Percentiles rank a stretch among this genome's conserved stretches.
Conservation (phyloP, 306 rosid genomes). For the Vigna unguiculata region DNA sequence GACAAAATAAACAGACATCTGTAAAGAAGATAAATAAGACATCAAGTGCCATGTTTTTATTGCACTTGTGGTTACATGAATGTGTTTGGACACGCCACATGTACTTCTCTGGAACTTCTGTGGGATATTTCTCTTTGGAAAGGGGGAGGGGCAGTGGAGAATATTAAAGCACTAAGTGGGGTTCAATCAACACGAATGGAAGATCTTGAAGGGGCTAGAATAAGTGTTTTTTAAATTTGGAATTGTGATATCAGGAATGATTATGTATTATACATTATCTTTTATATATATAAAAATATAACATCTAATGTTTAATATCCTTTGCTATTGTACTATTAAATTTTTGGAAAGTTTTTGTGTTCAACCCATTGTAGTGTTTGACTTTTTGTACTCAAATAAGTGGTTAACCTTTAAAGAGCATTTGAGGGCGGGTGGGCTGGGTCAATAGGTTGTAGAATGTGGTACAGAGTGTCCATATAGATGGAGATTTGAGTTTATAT, state of each 20-base stretch:
- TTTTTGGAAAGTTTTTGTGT: neutral
- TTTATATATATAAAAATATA: neutral
- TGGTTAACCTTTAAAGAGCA: neutral
- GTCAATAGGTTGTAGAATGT: neutral
- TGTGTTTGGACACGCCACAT: neutral
- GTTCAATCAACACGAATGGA: neutral
- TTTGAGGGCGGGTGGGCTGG: neutral
- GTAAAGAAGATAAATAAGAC: neutral
- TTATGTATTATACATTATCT: neutral
- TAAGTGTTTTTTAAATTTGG: too few relatives aligned
- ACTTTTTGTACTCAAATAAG: neutral
- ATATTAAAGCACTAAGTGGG: neutral
- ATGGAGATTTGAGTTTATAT: neutral
- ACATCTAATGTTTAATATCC: neutral
- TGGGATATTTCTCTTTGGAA: too few relatives aligned
- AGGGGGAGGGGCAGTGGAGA: neutral
- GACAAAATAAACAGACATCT: slow-evolving; percentile 5
- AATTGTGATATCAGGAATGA: neutral
- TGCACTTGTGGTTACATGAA: neutral
- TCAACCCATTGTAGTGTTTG: neutral
- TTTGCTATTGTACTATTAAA: neutral
- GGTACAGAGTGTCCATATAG: neutral
- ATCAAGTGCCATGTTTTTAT: neutral
- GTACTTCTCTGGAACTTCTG: too few relatives aligned
- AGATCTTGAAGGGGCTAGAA: neutral